Conservation (phyloP, 208 protist species). For the Angomonas ambiguus region DNA sequence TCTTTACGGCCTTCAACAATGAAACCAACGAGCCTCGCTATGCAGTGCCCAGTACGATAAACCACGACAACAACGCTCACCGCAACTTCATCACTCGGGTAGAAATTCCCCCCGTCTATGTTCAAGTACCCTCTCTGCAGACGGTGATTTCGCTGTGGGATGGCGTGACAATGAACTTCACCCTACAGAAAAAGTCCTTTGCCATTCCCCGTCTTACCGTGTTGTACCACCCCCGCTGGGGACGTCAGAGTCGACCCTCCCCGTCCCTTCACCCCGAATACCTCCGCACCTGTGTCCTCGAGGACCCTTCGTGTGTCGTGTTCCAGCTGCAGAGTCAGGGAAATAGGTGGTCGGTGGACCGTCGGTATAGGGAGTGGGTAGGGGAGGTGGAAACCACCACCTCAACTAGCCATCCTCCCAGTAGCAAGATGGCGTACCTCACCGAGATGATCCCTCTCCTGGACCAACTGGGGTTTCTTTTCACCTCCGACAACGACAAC, state of each 20-base stretch:
- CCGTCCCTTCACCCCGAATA: neutral
- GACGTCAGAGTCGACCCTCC: neutral
- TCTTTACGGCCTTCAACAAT: conserved; percentile 35
- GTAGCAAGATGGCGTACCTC: neutral
- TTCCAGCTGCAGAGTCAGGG: neutral
- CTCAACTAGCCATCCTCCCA: neutral
- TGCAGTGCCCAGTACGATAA: neutral
- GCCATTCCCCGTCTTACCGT: conserved; percentile 9
- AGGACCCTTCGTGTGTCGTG: neutral
- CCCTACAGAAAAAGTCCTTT: conserved; percentile 6
- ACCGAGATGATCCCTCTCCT: neutral
- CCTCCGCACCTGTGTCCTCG: neutral
- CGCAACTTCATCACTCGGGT: neutral
- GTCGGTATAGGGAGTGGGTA: neutral
- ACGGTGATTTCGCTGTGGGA: conserved; percentile 7
- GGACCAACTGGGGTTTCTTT: neutral
- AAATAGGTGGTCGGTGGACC: neutral
- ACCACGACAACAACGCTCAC: conserved; percentile 7
- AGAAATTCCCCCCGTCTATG: conserved; percentile 11
- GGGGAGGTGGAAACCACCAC: neutral
- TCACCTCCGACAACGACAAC: conserved; percentile 1
- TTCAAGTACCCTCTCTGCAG: conserved; percentile 5
- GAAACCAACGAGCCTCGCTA: conserved; percentile 9
- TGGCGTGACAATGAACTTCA: conserved; percentile 6
- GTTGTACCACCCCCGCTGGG: conserved; percentile 5